Base-by-base conservation (phyloP, 2,329 filamentous ascomycete genomes). In the Neopestalotiopsis sp. region DNA sequence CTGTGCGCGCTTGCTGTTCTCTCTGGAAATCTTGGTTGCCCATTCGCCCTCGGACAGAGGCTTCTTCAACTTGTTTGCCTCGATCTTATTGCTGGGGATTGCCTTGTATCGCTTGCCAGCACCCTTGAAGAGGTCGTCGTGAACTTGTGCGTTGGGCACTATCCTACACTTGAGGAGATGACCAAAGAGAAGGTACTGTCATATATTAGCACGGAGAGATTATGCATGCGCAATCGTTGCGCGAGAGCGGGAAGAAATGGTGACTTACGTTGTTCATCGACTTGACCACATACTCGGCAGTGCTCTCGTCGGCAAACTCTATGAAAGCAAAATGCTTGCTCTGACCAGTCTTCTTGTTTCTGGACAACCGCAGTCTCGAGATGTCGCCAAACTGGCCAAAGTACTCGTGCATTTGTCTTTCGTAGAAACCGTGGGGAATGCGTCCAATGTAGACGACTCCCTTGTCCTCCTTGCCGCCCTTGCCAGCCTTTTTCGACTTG, bases 281-380 rank as follows among this genome's bases (percentile, higher is more conserved):
- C 83, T 94, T 93, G 64, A 94, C 92, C 38, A 97, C 95, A 74
- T 98, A 94, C 75, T 94, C 92, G 52, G 96, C 95, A n/a, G 88
- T 88, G 72, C 81, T 83, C 63, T 94, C 93, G 68, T 94, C 91
- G 42, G 86, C 84, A 77, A 99, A 99, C 82, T 99, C 94, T 77
- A 99, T 88, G 81, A 98, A 99, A 40, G 94, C 96, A 78, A 92
- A 97, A 85, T 98, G 96, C 85, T 96, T 97, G 79, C 92, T 94
- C 69, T 90, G 90, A 68, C 96, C 96, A 1, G 95, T 98, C 80
- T 92, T 92, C 82, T 93, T 94, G 86, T 97, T 98, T 75, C 96
- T 92, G 34, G 94, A 96, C 59, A 99, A 52, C 71, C 95, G 91
- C 68, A 98, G 86, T 68, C 83, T 90, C 66, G 85, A 89, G 75